Evolutionary conservation across 2,329 filamentous ascomycete species (phyloP).

Genomic region (Colletotrichum godetiae): DNA sequence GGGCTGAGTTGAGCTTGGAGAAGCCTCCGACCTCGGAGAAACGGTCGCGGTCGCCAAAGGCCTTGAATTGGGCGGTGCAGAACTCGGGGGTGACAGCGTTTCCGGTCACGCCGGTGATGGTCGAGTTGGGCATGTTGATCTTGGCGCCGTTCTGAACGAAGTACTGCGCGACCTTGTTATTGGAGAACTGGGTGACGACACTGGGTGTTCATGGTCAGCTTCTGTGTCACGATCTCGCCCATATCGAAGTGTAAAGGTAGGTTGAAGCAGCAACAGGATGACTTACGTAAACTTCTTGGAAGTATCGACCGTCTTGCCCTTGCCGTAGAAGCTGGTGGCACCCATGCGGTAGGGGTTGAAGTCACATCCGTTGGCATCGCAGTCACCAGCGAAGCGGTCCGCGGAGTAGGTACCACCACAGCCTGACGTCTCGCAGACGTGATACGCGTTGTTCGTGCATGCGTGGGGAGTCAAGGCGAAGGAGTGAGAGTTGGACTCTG

Average conservation of each 20-base stretch:
- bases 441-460: conserved; percentile 57
- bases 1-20: conserved; percentile 63
- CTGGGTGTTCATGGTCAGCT: conserved; percentile 43
- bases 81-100: conserved; percentile 66
- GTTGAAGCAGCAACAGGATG: not conserved
- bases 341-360: conserved; percentile 74
- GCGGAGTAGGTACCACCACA: conserved; percentile 61
- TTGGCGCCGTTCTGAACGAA: conserved; percentile 70
- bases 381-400: conserved; percentile 66
- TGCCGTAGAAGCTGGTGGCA: conserved; percentile 68
- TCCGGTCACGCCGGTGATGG: conserved; percentile 40
- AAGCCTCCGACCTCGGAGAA: conserved; percentile 69
- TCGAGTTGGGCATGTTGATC: conserved; percentile 57
- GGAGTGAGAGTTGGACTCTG: conserved; percentile 65
- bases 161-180: conserved; percentile 65
- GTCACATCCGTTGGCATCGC: conserved; percentile 75
- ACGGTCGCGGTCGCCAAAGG: conserved; percentile 62
- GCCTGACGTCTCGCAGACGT: conserved; percentile 45
- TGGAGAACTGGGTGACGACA: conserved; percentile 70
- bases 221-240: not conserved
- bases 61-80: conserved; percentile 66
- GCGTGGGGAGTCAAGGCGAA: conserved; percentile 68
- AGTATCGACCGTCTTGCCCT: conserved; percentile 67
- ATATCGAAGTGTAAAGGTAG: not conserved
- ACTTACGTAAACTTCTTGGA: conserved; percentile 60